These are phyloP conservation scores for Obba rivulosa DNA, from an alignment of 768 basidiomycete genomes.

Conservation along the genomic window DNA sequence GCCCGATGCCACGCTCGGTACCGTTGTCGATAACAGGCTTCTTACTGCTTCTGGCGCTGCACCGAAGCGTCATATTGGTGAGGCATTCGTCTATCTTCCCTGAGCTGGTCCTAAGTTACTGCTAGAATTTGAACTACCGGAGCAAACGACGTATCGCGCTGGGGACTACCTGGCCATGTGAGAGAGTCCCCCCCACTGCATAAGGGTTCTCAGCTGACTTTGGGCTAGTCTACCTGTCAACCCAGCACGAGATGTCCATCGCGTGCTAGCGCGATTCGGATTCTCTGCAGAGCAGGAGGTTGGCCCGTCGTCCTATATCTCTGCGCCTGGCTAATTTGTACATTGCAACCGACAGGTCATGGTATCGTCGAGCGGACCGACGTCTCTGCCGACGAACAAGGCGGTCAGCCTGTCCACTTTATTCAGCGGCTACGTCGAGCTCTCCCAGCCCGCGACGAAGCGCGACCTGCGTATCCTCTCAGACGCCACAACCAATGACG, in stretches of 20 bases:
- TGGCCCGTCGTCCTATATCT: not conserved
- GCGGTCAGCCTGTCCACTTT: slow-evolving; percentile 33
- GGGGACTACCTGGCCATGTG: slow-evolving; percentile 46
- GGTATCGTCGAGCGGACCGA: slow-evolving; percentile 29
- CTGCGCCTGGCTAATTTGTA: not conserved
- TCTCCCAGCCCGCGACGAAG: slow-evolving; percentile 41
- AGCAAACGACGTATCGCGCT: slow-evolving; percentile 31
- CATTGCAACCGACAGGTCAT: slow-evolving; percentile 24
- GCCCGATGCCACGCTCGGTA: slow-evolving; percentile 31
- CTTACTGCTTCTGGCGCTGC: slow-evolving; percentile 33
- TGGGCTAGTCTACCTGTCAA: slow-evolving; percentile 34
- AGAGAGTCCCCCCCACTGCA: slow-evolving; percentile 1
- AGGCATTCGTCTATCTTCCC: not conserved
- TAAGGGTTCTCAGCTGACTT: not conserved
- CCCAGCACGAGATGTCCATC: slow-evolving; percentile 31
- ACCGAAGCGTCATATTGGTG: slow-evolving; percentile 38
- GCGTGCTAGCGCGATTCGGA: slow-evolving; percentile 33
- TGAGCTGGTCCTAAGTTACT: not conserved
- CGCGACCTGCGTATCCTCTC: slow-evolving; percentile 32
- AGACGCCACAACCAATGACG: slow-evolving; percentile 21
- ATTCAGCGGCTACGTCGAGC: slow-evolving; percentile 40
- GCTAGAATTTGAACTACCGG: slow-evolving; percentile 35
- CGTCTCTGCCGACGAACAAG: slow-evolving; percentile 34
- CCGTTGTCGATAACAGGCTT: slow-evolving; percentile 33
- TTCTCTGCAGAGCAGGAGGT: slow-evolving; percentile 36